Base-by-base conservation (phyloP, 208 protist genomes). In the Acanthamoeba healyi region DNA sequence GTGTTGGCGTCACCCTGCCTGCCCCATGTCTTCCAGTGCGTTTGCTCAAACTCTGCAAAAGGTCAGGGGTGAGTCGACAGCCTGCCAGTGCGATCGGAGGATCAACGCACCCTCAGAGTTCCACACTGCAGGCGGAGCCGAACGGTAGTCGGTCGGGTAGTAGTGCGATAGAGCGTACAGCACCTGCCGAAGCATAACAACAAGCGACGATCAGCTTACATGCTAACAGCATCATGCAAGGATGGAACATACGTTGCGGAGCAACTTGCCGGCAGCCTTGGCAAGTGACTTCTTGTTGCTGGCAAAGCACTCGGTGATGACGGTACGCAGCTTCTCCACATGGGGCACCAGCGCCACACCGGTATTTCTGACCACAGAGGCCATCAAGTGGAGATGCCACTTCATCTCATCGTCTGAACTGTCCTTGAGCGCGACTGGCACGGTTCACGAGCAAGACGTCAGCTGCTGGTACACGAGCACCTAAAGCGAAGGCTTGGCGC, bases 141-240 rank as follows among this genome's bases (percentile, higher is more conserved):
- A 89, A 42, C 81, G 81, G n/a, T 38, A 89, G 49, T 89, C 81
- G 32, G 38, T 36, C n/a, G 81, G 81, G 49, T 89, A 89, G 38
- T 89, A 89, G n/a, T 36, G 40, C 32, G 81, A 46, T 4, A 89
- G 38, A 6, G 81, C 17, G 72, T 89, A 36, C 40, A 89, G 77
- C 12, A 86, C 77, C 77, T 86, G 29, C 32, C n/a, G n/a, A n/a
- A n/a, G n/a, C n/a, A n/a, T n/a, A n/a, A n/a, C n/a, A n/a, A n/a
- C n/a, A n/a, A n/a, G n/a, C n/a, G n/a, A n/a, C n/a, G n/a, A n/a
- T n/a, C n/a, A n/a, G n/a, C n/a, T n/a, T n/a, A n/a, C n/a, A n/a
- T n/a, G n/a, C n/a, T n/a, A n/a, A n/a, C n/a, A n/a, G n/a, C n/a
- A n/a, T n/a, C n/a, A n/a, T n/a, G n/a, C n/a, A n/a, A n/a, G n/a